Evolutionary conservation across 768 basidiomycete species (phyloP).

Genomic region (Psilocybe cubensis): DNA sequence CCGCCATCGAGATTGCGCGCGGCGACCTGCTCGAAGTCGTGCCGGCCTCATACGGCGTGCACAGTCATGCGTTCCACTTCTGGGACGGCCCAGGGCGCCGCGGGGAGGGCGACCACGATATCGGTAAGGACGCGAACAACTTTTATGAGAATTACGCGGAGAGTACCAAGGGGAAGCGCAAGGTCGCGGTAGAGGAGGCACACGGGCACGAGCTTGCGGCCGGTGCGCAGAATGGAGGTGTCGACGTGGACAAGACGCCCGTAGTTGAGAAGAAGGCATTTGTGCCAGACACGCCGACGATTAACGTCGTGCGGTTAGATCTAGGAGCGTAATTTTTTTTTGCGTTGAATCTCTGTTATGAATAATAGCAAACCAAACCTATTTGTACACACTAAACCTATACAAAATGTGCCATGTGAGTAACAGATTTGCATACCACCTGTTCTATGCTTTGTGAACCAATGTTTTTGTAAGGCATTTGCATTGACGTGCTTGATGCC

Average conservation of each 20-base stretch:
- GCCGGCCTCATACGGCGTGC: slow-evolving; percentile 88
- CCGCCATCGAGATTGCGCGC: slow-evolving; percentile 94
- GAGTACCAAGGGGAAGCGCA: slow-evolving; percentile 67
- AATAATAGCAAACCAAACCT: no score
- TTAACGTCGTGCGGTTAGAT: not conserved
- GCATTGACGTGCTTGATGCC: no score
- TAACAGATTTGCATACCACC: no score
- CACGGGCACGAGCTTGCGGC: not conserved
- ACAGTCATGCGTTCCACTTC: slow-evolving; percentile 88
- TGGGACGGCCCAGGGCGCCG: slow-evolving; percentile 85
- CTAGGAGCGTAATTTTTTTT: no score
- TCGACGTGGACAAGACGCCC: slow-evolving; percentile 2
- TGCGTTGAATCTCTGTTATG: no score
- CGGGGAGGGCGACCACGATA: slow-evolving; percentile 27
- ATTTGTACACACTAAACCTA: no score
- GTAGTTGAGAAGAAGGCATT: slow-evolving; percentile 1
- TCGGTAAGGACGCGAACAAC: slow-evolving; percentile 65
- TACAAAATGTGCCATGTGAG: no score
- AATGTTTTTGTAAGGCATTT: no score
- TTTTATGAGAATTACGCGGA: slow-evolving; percentile 92
- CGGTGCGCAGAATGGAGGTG: not conserved
- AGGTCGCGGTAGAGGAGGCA: slow-evolving; percentile 27
- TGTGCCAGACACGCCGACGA: not conserved
- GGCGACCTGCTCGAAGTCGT: slow-evolving; percentile 96
- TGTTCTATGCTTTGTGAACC: no score